Base-by-base conservation (phyloP, 257 asterid genomes). In the Petunia secreta region DNA sequence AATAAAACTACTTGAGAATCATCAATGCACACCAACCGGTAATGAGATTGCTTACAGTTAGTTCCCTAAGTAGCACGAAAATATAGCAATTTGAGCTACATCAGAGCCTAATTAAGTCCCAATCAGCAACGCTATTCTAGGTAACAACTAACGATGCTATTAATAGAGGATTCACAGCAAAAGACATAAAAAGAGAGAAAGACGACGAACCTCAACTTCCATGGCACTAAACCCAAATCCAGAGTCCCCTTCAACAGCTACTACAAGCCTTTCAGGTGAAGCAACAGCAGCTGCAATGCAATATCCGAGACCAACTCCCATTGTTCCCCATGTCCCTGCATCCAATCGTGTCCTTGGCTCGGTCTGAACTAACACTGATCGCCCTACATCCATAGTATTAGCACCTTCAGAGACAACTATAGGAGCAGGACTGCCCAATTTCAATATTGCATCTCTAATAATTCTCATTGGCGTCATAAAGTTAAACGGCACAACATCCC, bases 281-380 rank as follows among this genome's bases (percentile, higher is more conserved):
- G 98, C 98, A 79, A 91, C 94, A 0, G 98, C 97, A 85, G 98
- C 98, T 48, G 98, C 98, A 86, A 94, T 93, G 91, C 98, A 94
- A 79, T 94, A 94, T 16, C 98, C 98, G 53, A 94, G 97, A 54
- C 98, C 98, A 68, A 94, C 96, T 50, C 98, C 98, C 98, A 94
- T 94, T 16, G 98, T 94, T 77, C 98, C 98, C 98, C 98, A 94
- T 5, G 98, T 94, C 86, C 98, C 98, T 0, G 98, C 98, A 89
- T 93, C 98, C 91, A 94, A 83, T 89, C 98, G 88, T 36, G 98
- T 93, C 83, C 98, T 87, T 7, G 98, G 97, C 85, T 94, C 98
- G 1, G 90, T 93, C 79, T 93, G 98, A 83, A 94, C 95, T 78
- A 94, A 85, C 3, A 93, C 98, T 0, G 95, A 74, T 7, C 98